Evolutionary conservation across 2,329 filamentous ascomycete species (phyloP), one percentile per base, ranked within the genome.

Genomic region (Fusarium phyllophilum): DNA sequence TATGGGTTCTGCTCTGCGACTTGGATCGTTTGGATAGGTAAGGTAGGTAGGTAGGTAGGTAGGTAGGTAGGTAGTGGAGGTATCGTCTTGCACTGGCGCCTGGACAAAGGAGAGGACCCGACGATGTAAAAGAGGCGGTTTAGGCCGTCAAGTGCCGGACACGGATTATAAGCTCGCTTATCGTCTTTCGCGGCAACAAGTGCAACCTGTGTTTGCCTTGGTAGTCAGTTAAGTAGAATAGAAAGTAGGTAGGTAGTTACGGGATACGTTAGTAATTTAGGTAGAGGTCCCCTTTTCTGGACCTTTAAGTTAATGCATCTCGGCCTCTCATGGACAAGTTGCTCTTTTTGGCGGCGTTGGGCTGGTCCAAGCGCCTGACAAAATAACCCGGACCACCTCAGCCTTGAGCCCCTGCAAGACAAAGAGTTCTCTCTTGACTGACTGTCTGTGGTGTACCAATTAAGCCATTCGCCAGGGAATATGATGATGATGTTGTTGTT

Each of bases 241-340:
- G 51, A 64, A 64, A 42, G 49, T 39, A 39, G 10, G 36, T 18
- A 38, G 26, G 26, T 29, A 29, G 26, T 29, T 52, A 58, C 48
- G 26, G 65, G 51, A 69, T 68, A 58, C 52, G 59, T 46, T 46
- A 29, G 44, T 70, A 70, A 59, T 66, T 65, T 70, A 59, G 78
- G 64, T 70, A 59, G 78, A 78, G 76, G 74, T 78, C 78, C 77
- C 79, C 79, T 78, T 79, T 79, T 78, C 75, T 74, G 72, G 75
- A 73, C 62, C 75, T 78, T 63, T 64, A 70, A 59, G 67, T 70
- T 59, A 68, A 77, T 66, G 74, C 73, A 74, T 78, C 67, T 66
- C 66, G 69, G 67, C 70, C 66, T 66, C 63, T 74, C 75, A 73
- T 75, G 75, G 72, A 78, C 78, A 74, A 73, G 73, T 78, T 75